phyloP scores from a whole-genome alignment of 164 flowering plant genomes.

The Piper longum region DNA sequence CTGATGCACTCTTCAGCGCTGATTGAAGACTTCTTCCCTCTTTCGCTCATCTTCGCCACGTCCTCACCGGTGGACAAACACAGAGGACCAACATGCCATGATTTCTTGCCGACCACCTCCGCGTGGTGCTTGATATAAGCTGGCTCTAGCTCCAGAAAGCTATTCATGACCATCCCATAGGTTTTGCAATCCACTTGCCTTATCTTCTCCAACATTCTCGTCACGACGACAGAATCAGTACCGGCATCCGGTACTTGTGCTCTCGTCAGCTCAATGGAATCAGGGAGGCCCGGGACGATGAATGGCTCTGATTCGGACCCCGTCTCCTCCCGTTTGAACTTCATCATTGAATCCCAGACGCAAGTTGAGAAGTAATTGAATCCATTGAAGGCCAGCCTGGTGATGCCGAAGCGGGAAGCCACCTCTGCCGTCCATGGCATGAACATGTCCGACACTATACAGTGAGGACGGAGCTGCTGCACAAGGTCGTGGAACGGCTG shows the following conservation, averaged over 20 bases:
- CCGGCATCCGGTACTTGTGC: conserved; percentile 5
- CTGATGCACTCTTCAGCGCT: conserved; percentile 8
- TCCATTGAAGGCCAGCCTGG: conserved; percentile 20
- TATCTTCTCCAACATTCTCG: background rate
- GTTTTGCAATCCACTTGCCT: conserved; percentile 5
- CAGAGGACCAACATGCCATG: conserved; percentile 26
- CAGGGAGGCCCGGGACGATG: conserved; percentile 16
- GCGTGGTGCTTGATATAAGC: conserved; percentile 11
- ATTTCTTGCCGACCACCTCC: conserved; percentile 6
- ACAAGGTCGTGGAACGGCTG: conserved; percentile 18
- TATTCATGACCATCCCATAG: conserved; percentile 20
- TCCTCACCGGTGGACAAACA: conserved; percentile 9
- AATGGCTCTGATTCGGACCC: conserved; percentile 9
- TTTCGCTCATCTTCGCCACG: conserved; percentile 7
- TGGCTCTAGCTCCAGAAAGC: conserved; percentile 22
- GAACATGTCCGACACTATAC: conserved; percentile 24
- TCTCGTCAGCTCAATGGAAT: conserved; percentile 12
- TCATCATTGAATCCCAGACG: background rate
- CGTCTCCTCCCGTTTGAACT: conserved; percentile 7
- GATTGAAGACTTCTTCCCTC: conserved; percentile 11
- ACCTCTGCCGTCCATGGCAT: conserved; percentile 19
- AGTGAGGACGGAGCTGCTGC: conserved; percentile 13
- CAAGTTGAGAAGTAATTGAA: conserved; percentile 12
- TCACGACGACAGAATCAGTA: background rate
- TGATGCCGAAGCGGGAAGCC: conserved; percentile 14